Evolutionary conservation across 257 asterid genomes (phyloP).

Genomic region (Solanum commersonii): DNA sequence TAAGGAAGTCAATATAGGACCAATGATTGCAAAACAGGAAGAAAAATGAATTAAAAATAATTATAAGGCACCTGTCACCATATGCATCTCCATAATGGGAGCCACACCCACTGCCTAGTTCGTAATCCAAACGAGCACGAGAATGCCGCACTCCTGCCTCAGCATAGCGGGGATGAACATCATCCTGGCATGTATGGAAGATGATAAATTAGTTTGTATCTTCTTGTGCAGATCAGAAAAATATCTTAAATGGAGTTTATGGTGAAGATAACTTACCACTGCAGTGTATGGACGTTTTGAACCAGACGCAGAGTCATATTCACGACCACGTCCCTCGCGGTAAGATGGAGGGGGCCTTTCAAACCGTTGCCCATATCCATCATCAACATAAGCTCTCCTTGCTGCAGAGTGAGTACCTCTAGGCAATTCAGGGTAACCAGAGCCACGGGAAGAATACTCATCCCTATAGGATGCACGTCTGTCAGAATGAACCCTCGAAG

Average conservation of each 20-base stretch:
- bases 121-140: conserved; percentile 89
- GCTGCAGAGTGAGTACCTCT: conserved; percentile 54
- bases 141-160: conserved; percentile 78
- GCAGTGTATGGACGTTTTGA: conserved; percentile 83
- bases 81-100: conserved; percentile 75
- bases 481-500: conserved; percentile 52
- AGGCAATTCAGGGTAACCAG: conserved; percentile 64
- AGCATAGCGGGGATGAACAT: conserved; percentile 68
- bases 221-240: background rate
- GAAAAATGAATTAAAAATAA: background rate
- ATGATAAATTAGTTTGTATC: conserved; percentile 5
- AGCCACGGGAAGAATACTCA: conserved; percentile 64
- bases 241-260: background rate
- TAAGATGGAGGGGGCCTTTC: conserved; percentile 83
- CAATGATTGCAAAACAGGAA: background rate
- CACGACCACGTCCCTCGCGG: conserved; percentile 66
- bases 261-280: conserved; percentile 22
- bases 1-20: background rate
- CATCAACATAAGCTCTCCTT: conserved; percentile 79
- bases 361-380: conserved; percentile 66
- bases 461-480: conserved; percentile 67
- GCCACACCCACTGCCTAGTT: conserved; percentile 47
- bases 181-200: conserved; percentile 42
- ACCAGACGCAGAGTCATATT: conserved; percentile 66
- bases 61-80: conserved; percentile 52